Percentiles rank a stretch among this genome's conserved stretches.
These are phyloP conservation scores for Urochloa ruziziensis DNA, from an alignment of 176 grass and related monocot species.

Conservation along the genomic window DNA sequence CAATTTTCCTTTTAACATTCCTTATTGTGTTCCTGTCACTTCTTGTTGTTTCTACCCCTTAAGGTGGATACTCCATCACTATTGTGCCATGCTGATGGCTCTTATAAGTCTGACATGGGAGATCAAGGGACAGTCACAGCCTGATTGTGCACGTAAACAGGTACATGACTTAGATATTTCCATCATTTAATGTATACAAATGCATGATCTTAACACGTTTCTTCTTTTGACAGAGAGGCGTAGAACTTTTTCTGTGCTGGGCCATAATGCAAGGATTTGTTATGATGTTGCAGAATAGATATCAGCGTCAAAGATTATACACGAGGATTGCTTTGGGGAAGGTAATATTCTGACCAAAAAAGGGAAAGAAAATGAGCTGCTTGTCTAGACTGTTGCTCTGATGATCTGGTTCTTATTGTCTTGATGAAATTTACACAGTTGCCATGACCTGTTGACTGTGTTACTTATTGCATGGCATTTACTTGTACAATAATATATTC, in stretches of 20 bases:
- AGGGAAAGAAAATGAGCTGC: not conserved
- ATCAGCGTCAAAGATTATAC: conserved; percentile 97
- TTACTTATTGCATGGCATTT: not conserved
- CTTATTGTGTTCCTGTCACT: not conserved
- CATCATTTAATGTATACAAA: conserved; percentile 1
- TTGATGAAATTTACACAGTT: conserved; percentile 14
- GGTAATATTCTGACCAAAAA: conserved; percentile 48
- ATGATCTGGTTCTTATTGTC: conserved; percentile 1
- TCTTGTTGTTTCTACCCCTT: conserved; percentile 29
- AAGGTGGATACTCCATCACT: conserved; percentile 99
- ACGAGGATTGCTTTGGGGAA: conserved; percentile 98
- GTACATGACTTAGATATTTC: conserved; percentile 33
- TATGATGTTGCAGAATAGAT: conserved; percentile 99
- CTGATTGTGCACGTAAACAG: conserved; percentile 89
- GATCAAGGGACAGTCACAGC: conserved; percentile 83
- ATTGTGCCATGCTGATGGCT: conserved; percentile 98
- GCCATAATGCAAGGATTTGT: conserved; percentile 97
- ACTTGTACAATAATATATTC: not conserved
- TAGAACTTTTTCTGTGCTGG: conserved; percentile 91
- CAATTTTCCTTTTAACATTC: not conserved
- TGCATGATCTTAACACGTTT: conserved; percentile 16
- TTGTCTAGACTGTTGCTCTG: not conserved
- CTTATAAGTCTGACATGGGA: conserved; percentile 97
- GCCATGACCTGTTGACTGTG: not conserved
- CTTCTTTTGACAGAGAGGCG: conserved; percentile 65